Evolutionary conservation across 1,284 basidiomycete species (phyloP).

Genomic region (Sporisorium exsertum): DNA sequence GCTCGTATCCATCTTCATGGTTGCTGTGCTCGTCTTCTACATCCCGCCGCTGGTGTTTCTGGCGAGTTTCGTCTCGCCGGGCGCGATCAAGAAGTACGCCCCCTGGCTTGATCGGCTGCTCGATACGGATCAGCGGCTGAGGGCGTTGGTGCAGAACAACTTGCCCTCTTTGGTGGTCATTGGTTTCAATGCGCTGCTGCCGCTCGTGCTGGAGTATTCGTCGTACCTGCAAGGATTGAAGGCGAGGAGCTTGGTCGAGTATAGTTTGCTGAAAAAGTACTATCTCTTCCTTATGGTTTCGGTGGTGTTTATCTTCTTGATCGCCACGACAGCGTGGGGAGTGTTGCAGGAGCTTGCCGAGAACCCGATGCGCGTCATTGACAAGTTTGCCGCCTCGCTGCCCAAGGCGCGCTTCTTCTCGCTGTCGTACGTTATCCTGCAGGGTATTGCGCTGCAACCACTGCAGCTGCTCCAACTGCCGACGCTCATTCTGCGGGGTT

Average conservation of each 20-base stretch:
- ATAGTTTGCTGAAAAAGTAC: conserved; percentile 85
- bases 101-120: conserved; percentile 84
- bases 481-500: conserved; percentile 50
- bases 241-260: conserved; percentile 91
- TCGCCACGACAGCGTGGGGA: conserved; percentile 89
- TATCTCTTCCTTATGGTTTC: conserved; percentile 91
- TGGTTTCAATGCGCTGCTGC: conserved; percentile 86
- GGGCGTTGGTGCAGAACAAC: conserved; percentile 91
- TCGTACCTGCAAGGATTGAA: conserved; percentile 85
- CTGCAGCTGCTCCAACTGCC: conserved; percentile 77
- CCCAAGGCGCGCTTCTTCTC: conserved; percentile 81
- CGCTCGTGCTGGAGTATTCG: conserved; percentile 89
- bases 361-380: conserved; percentile 65
- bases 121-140: conserved; percentile 81
- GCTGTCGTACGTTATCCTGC: conserved; percentile 92
- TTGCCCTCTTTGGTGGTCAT: conserved; percentile 90
- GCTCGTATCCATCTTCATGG: conserved; percentile 72
- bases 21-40: conserved; percentile 75
- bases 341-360: conserved; percentile 71
- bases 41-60: conserved; percentile 73
- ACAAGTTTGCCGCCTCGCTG: conserved; percentile 62
- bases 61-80: conserved; percentile 85
- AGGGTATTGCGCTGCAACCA: conserved; percentile 93
- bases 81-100: conserved; percentile 87
- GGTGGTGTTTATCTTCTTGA: conserved; percentile 93